Evolutionary conservation across 768 basidiomycete genomes (phyloP), one percentile per base, ranked within the genome.

Genomic region (Porpolomopsis calyptriformis): DNA sequence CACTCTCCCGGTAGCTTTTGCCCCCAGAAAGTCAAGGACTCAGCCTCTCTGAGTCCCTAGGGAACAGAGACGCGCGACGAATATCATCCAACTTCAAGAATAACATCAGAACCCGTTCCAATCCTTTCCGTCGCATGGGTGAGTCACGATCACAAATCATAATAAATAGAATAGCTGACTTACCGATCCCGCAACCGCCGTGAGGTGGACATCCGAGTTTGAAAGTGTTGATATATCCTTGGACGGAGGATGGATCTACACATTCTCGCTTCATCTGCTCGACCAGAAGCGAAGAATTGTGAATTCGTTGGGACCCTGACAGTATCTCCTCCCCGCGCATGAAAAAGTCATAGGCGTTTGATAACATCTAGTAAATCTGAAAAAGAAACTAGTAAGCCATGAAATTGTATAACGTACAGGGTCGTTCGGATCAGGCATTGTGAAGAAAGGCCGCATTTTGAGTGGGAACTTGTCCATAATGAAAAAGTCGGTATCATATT

Each of bases 301-400:
- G 96, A 46, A 98, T 82, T 65, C 96, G 91, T 63, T 99, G 96
- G 22, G 94, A 96, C 12, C 96, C 96, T 3, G 94, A 97, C 33
- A 98, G 74, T 58, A 99, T 98, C 64, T 99, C 96, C 66, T 99
- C 92, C 9, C 96, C 96, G 25, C 96, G 80, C 94, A 99, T 97
- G 77, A 99, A 98, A 69, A 99, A 98, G 67, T 99, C 96, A 64
- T 98, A 99, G 20, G 96, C 98, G 66, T 98, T 98, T 42, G 96
- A 97, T 33, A 96, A 70, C 6, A 78, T 80, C 85, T 93, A n/a
- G n/a, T n/a, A n/a, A n/a, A n/a, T n/a, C n/a, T n/a, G n/a, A n/a
- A n/a, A n/a, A n/a, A n/a, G n/a, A n/a, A n/a, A n/a, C n/a, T n/a
- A n/a, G n/a, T n/a, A n/a, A n/a, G n/a, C n/a, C n/a, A n/a, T n/a